These are phyloP conservation scores for Pneumocystis murina DNA, from an alignment of 1,139 yeast species.

Conservation along the genomic window DNA sequence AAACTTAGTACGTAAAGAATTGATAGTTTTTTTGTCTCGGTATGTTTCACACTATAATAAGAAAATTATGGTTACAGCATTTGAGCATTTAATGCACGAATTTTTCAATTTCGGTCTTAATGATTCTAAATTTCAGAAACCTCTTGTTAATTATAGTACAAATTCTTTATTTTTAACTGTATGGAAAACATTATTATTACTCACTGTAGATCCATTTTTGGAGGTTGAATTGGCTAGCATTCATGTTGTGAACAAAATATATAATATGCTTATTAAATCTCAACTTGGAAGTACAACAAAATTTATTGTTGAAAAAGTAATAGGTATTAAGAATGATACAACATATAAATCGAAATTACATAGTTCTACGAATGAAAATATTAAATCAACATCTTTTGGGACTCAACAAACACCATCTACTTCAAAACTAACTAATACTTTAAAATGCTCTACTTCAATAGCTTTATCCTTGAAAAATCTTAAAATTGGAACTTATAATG, in stretches of 20 bases:
- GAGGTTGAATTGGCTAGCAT: conserved; percentile 68
- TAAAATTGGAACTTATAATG: conserved; percentile 20
- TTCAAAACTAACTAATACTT: conserved; percentile 13
- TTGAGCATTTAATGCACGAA: conserved; percentile 72
- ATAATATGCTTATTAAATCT: conserved; percentile 45
- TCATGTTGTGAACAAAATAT: conserved; percentile 57
- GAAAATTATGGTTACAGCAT: conserved; percentile 76
- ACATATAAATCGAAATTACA: conserved; percentile 3
- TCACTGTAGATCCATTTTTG: conserved; percentile 78
- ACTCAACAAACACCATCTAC: conserved; percentile 1
- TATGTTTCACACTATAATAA: conserved; percentile 56
- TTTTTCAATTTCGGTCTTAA: conserved; percentile 33
- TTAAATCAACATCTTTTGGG: conserved; percentile 2
- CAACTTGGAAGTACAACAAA: conserved; percentile 48
- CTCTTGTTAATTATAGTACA: conserved; percentile 29
- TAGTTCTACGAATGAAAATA: neutral
- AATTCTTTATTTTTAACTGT: conserved; percentile 77
- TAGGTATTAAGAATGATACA: conserved; percentile 1
- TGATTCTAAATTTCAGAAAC: conserved; percentile 19
- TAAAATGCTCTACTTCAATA: conserved; percentile 26
- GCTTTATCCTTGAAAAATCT: conserved; percentile 24
- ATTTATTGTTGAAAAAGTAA: conserved; percentile 31
- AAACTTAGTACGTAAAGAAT: conserved; percentile 73
- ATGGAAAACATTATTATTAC: conserved; percentile 70
- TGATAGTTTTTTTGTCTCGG: conserved; percentile 59